phyloP scores from a whole-genome alignment of 1,284 basidiomycete species.

The Rhodotorula sp. region DNA sequence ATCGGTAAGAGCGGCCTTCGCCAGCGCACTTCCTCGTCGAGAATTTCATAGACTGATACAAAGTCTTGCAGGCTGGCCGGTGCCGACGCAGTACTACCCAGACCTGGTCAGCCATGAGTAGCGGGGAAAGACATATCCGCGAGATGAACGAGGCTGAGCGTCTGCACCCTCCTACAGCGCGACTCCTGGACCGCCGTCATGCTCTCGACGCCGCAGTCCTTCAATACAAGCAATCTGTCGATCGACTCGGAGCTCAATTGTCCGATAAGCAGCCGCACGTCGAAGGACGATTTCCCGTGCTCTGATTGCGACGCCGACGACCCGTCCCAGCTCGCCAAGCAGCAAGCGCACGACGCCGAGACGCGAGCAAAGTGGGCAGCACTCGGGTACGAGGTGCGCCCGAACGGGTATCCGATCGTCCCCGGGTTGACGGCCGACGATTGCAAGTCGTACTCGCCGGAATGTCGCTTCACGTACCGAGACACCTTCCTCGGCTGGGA shows the following conservation, averaged over 20 bases:
- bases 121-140: too few species aligned
- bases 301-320: constrained; percentile 24
- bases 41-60: neutral
- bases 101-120: constrained; percentile 14
- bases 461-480: constrained; percentile 35
- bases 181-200: constrained; percentile 27
- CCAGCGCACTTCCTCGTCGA: too few species aligned
- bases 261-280: constrained; percentile 11
- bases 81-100: constrained; percentile 23
- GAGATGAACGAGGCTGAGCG: too few species aligned
- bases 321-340: neutral
- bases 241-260: constrained; percentile 14
- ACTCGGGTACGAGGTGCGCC: constrained; percentile 25
- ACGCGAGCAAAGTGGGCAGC: constrained; percentile 2
- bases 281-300: constrained; percentile 7
- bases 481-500: constrained; percentile 42
- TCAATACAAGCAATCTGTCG: constrained; percentile 13
- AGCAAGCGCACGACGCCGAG: neutral
- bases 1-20: neutral
- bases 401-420: constrained; percentile 34
- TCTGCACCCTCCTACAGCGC: constrained; percentile 9
- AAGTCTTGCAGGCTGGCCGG: constrained; percentile 27
- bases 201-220: constrained; percentile 21
- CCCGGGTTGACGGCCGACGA: constrained; percentile 15
- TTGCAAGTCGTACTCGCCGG: constrained; percentile 32